Evolutionary conservation across 306 rosid species (phyloP).

Genomic region (Trichosanthes cucumerina): DNA sequence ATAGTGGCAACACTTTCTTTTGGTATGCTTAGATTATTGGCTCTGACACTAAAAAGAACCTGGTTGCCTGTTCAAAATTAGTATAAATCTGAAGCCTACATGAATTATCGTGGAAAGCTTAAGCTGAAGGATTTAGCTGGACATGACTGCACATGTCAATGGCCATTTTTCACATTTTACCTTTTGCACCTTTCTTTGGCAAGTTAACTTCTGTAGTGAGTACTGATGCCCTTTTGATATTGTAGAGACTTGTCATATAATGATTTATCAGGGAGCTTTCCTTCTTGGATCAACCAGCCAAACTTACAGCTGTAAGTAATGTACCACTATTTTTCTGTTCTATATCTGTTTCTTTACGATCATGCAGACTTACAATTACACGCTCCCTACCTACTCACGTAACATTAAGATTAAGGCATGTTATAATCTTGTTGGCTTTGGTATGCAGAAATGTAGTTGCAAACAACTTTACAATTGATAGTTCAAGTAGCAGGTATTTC

Average conservation of each 20-base stretch:
- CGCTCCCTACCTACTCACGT: neutral
- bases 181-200: neutral
- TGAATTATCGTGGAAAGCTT: neutral
- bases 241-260: constrained; percentile 88
- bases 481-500: constrained; percentile 48
- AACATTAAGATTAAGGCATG: constrained; percentile 15
- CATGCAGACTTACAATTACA: neutral
- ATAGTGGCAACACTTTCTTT: neutral
- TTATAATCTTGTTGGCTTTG: constrained; percentile 10
- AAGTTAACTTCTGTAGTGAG: neutral
- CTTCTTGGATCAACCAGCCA: constrained; percentile 51
- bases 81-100: neutral
- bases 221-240: constrained; percentile 7
- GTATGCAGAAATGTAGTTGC: constrained; percentile 62
- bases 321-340: neutral
- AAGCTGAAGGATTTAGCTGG: neutral
- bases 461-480: constrained; percentile 51
- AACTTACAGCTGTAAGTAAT: constrained; percentile 46
- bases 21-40: neutral
- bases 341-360: neutral
- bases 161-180: neutral
- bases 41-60: neutral
- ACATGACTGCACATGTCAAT: neutral
- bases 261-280: constrained; percentile 52
- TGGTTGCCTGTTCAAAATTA: neutral